These are phyloP conservation scores for Capronia epimyces DNA, from an alignment of 2,329 filamentous ascomycete genomes.

Conservation along the genomic window DNA sequence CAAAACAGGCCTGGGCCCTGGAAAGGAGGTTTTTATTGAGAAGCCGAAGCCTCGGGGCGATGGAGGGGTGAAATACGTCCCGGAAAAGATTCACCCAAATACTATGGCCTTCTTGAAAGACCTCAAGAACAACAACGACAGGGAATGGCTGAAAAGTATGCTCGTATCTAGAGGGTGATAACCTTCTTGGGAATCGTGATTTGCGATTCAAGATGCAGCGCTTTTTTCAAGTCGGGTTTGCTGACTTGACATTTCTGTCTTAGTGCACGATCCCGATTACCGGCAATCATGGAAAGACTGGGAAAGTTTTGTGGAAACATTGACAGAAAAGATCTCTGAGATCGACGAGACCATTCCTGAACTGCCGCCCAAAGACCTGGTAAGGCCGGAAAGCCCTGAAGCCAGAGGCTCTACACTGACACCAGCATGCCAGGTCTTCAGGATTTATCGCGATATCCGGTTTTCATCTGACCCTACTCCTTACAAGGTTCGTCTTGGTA, in stretches of 20 bases:
- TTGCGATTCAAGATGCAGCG: no score
- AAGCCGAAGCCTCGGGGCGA: slow-evolving; percentile 58
- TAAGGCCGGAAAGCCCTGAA: slow-evolving; percentile 33
- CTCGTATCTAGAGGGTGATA: no score
- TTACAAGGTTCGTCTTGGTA: slow-evolving; percentile 62
- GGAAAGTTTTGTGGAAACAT: slow-evolving; percentile 66
- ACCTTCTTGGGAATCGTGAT: no score
- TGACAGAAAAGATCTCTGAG: slow-evolving; percentile 65
- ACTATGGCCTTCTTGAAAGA: slow-evolving; percentile 58
- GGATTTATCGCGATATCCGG: slow-evolving; percentile 80
- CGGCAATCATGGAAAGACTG: slow-evolving; percentile 74
- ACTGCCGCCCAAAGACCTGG: slow-evolving; percentile 75
- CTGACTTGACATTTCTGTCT: not conserved
- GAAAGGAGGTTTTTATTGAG: slow-evolving; percentile 57
- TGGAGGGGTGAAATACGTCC: slow-evolving; percentile 53
- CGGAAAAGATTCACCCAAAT: slow-evolving; percentile 58
- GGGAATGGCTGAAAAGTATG: slow-evolving; percentile 59
- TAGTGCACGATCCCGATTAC: slow-evolving; percentile 75
- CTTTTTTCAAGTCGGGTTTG: no score
- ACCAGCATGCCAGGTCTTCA: slow-evolving; percentile 56
- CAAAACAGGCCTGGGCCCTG: slow-evolving; percentile 52
- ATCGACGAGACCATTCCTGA: slow-evolving; percentile 80
- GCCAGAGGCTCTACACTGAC: not conserved
- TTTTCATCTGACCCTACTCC: slow-evolving; percentile 74
- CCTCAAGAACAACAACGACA: slow-evolving; percentile 56